Conservation (phyloP, 768 basidiomycete species). For the Mycena maculata region DNA sequence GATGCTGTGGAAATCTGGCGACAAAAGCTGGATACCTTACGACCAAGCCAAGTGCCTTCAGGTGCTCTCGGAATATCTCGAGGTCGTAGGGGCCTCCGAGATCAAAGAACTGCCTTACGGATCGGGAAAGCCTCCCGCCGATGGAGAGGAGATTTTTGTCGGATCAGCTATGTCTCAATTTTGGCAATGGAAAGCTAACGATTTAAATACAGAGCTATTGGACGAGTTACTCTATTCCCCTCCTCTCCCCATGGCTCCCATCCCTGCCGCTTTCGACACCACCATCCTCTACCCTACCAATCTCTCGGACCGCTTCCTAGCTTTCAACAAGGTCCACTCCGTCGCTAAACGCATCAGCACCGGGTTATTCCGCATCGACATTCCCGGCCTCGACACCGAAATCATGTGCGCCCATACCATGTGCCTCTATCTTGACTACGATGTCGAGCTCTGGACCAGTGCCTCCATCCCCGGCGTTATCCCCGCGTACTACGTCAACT, state of each 20-base stretch:
- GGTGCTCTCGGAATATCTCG: slow-evolving; percentile 42
- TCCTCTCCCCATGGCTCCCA: no score
- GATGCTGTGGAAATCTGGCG: slow-evolving; percentile 45
- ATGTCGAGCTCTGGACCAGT: neutral
- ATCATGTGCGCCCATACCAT: neutral
- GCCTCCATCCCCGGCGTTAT: neutral
- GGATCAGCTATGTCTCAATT: neutral
- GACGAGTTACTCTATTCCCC: no score
- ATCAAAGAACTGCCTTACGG: slow-evolving; percentile 24
- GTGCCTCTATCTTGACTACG: neutral
- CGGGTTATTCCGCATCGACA: neutral
- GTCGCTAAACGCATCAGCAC: neutral
- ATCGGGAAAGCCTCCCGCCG: neutral
- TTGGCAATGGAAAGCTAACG: neutral
- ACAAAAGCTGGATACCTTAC: slow-evolving; percentile 48
- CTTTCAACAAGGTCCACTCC: neutral
- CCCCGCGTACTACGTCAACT: neutral
- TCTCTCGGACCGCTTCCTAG: neutral
- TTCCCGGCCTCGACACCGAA: neutral
- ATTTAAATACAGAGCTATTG: no score
- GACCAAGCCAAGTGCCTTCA: slow-evolving; percentile 37
- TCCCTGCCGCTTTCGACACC: no score
- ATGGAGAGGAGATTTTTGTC: neutral
- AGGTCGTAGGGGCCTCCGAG: slow-evolving; percentile 39
- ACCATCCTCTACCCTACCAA: no score